phyloP scores from a whole-genome alignment of 73 alveolate species.

The Stentor coeruleus region DNA sequence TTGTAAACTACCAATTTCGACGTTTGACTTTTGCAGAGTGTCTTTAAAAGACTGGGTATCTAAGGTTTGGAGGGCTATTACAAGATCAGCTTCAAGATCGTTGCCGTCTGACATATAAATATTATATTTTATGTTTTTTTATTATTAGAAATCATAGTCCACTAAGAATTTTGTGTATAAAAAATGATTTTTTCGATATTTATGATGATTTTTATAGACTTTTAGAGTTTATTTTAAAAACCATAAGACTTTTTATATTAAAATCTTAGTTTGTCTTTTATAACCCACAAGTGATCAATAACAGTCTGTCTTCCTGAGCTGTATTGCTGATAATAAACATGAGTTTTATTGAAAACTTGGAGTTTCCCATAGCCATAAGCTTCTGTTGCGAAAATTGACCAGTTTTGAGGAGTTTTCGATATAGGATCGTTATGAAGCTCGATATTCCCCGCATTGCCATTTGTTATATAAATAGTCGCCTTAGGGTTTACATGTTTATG shows the following conservation, averaged over 20 bases:
- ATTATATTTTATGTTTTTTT: too few species aligned
- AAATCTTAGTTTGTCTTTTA: background rate
- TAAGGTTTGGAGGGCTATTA: constrained; percentile 2
- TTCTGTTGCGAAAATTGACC: background rate
- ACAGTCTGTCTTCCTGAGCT: background rate
- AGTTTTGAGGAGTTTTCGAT: background rate
- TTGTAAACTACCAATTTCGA: background rate
- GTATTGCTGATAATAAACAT: background rate
- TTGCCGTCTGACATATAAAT: background rate
- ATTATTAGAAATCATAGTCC: too few species aligned
- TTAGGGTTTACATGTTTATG: background rate
- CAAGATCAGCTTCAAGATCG: background rate
- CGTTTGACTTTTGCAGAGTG: background rate
- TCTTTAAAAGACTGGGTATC: background rate
- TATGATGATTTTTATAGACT: too few species aligned
- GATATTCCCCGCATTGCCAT: background rate
- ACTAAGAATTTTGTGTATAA: too few species aligned
- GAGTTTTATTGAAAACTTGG: background rate
- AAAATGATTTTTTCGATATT: too few species aligned
- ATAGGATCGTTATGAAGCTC: background rate
- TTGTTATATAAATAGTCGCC: background rate
- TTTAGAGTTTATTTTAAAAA: too few species aligned
- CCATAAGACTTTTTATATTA: too few species aligned
- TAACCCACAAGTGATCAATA: background rate
- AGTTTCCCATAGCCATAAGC: background rate